Conservation (phyloP, 306 rosid species). For the Vigna trinervia region DNA sequence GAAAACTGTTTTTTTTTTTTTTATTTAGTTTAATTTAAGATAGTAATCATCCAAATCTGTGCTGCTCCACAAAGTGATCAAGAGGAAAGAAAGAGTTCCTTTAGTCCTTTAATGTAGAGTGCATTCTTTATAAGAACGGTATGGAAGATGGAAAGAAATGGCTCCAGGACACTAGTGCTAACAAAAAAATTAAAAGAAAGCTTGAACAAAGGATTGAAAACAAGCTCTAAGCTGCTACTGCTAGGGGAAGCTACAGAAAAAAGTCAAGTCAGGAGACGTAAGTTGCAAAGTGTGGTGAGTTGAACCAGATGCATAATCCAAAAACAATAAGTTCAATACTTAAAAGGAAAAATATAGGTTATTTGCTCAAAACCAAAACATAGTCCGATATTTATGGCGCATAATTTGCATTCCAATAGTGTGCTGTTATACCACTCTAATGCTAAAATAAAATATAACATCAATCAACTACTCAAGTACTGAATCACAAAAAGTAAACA, state of each 20-base stretch:
- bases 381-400: neutral
- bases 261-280: neutral
- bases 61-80: constrained; percentile 12
- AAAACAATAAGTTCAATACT: neutral
- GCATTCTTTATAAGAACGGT: constrained; percentile 8
- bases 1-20: neutral
- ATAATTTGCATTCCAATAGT: constrained; percentile 20
- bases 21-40: neutral
- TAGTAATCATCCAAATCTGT: constrained; percentile 19
- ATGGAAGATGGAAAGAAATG: constrained; percentile 3
- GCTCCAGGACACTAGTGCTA: neutral
- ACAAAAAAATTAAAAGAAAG: neutral
- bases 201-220: constrained; percentile 4
- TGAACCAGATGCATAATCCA: constrained; percentile 3
- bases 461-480: neutral
- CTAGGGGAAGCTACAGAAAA: neutral
- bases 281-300: neutral
- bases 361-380: constrained; percentile 25
- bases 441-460: neutral
- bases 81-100: neutral
- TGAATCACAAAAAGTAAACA: constrained; percentile 22
- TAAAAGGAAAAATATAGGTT: neutral
- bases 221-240: neutral
- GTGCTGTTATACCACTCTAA: constrained; percentile 2
- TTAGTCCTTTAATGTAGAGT: neutral